Evolutionary conservation across 2,329 filamentous ascomycete genomes (phyloP).

Genomic region (Colletotrichum sansevieriae): DNA sequence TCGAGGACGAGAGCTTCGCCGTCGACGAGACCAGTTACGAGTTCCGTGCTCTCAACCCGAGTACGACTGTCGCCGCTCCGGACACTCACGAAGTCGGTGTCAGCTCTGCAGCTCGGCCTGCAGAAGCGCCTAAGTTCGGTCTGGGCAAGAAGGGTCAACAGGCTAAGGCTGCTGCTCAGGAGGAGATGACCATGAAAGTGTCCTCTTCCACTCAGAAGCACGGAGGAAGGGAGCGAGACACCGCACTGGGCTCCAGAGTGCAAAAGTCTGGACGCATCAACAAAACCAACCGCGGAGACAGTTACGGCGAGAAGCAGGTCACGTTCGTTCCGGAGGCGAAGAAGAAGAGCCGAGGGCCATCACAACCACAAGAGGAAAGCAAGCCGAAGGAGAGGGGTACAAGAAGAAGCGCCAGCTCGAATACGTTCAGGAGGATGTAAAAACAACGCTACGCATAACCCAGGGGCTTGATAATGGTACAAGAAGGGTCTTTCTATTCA

Average conservation of each 20-base stretch:
- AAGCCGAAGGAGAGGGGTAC: constrained; percentile 53
- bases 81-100: constrained; percentile 39
- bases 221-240: constrained; percentile 68
- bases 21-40: constrained; percentile 92
- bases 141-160: constrained; percentile 35
- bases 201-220: constrained; percentile 74
- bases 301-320: constrained; percentile 75
- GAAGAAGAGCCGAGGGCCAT: constrained; percentile 49
- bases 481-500: constrained; percentile 30
- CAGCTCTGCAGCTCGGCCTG: constrained; percentile 33
- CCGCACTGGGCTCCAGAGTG: constrained; percentile 67
- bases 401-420: constrained; percentile 80
- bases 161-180: constrained; percentile 43
- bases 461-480: constrained; percentile 32
- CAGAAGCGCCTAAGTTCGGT: constrained; percentile 23
- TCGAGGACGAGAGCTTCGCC: constrained; percentile 92
- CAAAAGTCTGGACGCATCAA: constrained; percentile 62
- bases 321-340: constrained; percentile 78
- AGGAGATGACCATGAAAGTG: constrained; percentile 72
- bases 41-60: constrained; percentile 91
- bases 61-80: constrained; percentile 63
- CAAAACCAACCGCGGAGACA: constrained; percentile 61
- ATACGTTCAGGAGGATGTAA: constrained; percentile 78
- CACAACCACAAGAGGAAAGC: constrained; percentile 45
- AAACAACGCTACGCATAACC: constrained; percentile 44